Evolutionary conservation across 768 basidiomycete genomes (phyloP), one percentile per base, ranked within the genome.

Genomic region (Suillus placidus): DNA sequence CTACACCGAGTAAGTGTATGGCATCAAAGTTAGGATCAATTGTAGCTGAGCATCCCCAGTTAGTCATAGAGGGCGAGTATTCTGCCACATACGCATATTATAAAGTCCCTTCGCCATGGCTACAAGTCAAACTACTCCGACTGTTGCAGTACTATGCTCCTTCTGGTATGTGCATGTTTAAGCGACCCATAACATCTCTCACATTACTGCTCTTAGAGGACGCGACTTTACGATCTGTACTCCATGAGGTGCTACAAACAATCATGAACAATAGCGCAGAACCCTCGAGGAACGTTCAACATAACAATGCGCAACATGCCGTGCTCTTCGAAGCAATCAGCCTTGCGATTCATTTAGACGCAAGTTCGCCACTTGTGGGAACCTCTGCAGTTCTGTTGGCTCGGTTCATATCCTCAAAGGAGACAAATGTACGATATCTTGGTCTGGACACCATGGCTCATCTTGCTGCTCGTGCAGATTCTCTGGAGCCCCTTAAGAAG

Each of bases 391-490:
- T 94, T 60, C 86, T 99, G 26, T 87, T 99, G 26, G 97, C 97
- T 49, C 88, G 94, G 1, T 99, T 99, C 77, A 98, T 99, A 70
- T 91, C 94, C 63, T 96, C 95, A 23, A 98, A 97, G 77, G 97
- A 99, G 78, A 99, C 97, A 43, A 99, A 99, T 73, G 95, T 99
- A 54, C 85, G 97, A 64, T 99, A 99, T 80, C 88, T 99, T 52
- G 96, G 97, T 30, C 84, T 99, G 62, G 97, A 99, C 76, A 97
- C 95, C 54, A 95, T 99, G 92, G 96, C 97, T 3, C 97, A 99
- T 80, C 88, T 99, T 20, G 97, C 97, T 6, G 95, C 95, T 9
- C 88, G 94, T 55, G 91, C 93, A 51, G 95, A 97, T 66, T 93
- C 93, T 10, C 83, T 99, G 37, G 91, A 91, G 16, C 88, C 94